A percentile compares a stretch with the other conserved stretches of the same genome.
phyloP scores from a whole-genome alignment of 2,329 filamentous ascomycete species.

The Sarocladium strictum region DNA sequence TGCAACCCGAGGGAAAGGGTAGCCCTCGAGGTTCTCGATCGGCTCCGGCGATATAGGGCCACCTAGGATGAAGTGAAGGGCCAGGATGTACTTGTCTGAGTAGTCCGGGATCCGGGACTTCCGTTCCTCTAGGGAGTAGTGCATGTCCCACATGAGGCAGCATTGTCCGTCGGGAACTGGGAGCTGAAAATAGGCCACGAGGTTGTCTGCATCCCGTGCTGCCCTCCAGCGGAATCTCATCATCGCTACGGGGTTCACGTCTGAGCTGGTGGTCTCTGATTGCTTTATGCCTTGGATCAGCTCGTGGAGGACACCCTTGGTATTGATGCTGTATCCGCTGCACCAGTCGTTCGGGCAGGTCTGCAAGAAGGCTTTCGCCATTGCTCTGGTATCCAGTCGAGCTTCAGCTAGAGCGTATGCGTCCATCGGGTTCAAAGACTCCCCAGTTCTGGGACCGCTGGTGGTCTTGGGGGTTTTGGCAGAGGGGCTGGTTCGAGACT shows the following conservation, averaged over 20 bases:
- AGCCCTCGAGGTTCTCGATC: not conserved
- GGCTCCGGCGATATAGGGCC: not conserved
- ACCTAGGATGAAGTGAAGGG: not conserved
- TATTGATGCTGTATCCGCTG: not conserved
- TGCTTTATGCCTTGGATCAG: not conserved
- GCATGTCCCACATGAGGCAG: slow-evolving; percentile 5
- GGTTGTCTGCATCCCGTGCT: not conserved
- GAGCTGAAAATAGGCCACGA: not conserved
- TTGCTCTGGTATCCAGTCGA: not conserved
- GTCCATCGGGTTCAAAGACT: slow-evolving; percentile 5
- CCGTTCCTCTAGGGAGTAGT: not conserved
- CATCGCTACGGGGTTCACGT: slow-evolving; percentile 3
- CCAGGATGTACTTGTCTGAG: not conserved
- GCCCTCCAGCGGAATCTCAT: slow-evolving; percentile 1
- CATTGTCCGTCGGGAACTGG: slow-evolving; percentile 3
- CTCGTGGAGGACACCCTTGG: not conserved
- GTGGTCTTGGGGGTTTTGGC: not conserved
- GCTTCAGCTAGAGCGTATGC: slow-evolving; percentile 2
- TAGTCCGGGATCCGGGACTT: not conserved
- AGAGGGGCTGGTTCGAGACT: not conserved
- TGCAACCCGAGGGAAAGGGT: not conserved
- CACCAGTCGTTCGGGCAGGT: not conserved
- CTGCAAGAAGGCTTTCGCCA: slow-evolving; percentile 2
- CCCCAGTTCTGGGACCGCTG: not conserved
- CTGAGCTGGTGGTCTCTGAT: not conserved